Base-by-base conservation (phyloP, 352 stramenopile species). In the Globisporangium splendens region DNA sequence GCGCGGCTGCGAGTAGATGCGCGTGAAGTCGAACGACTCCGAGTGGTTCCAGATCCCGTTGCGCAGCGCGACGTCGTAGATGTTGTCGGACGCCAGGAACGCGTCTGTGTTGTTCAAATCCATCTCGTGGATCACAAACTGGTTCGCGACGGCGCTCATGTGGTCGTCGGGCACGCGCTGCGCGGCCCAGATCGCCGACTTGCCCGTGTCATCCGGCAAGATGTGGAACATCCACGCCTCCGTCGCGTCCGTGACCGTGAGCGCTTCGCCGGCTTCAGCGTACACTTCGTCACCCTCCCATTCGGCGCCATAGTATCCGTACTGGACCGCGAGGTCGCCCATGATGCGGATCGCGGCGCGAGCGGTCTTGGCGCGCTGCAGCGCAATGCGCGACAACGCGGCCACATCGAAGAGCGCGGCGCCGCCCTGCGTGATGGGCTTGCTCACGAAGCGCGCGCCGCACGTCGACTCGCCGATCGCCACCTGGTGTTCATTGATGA, bases 181-280 rank as follows among this genome's bases (percentile, higher is more conserved):
- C 14, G 95, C 95, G 11, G 80, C 94, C 94, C 94, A 98, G 51
- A 98, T 77, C 8, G 93, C 94, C n/a, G 80, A 95, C 44, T 75
- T 81, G 7, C 91, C 89, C 12, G 93, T 98, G 53, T 97, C 90
- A 61, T 98, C 93, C 0, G 93, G 87, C 38, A 98, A 57, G 47
- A 98, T 96, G 68, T 98, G 95, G 68, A 98, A 98, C 50, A 98
- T 88, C 94, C 94, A 98, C 33, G 80, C 90, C 58, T 98, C 92
- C 18, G 78, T 77, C 3, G 84, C 72, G 69, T 98, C 95, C 2
- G 79, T 90, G 13, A 98, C 88, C 1, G 80, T 95, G 18, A 98
- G 79, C 24, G 86, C 85, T 72, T 98, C 95, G 12, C 85, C 91
- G 31, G 79, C 89, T 58, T 96, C 89, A 51, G 78, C 73, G 52